Percentiles rank a stretch among this genome's conserved stretches.
Conservation (phyloP, 2,329 filamentous ascomycete species). For the Diplodia sapinea region DNA sequence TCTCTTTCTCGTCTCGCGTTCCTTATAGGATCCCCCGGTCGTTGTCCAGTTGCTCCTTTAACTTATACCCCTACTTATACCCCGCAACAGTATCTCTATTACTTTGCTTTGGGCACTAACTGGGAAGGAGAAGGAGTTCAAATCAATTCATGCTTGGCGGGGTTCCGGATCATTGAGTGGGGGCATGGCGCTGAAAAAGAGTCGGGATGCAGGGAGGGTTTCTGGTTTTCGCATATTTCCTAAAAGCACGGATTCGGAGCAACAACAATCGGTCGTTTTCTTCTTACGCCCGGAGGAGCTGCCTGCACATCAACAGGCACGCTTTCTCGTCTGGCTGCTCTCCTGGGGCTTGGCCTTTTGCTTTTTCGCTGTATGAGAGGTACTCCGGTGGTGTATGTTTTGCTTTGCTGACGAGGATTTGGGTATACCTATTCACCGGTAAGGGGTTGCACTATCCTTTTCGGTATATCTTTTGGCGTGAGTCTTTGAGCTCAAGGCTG, state of each 20-base stretch:
- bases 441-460: conserved; percentile 1
- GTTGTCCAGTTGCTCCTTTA: conserved; percentile 23
- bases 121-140: conserved; percentile 23
- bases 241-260: conserved; percentile 17
- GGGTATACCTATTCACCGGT: neutral
- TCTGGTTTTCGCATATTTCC: neutral
- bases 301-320: neutral
- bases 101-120: conserved; percentile 22
- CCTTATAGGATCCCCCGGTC: conserved; percentile 10
- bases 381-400: conserved; percentile 5
- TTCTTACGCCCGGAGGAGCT: neutral
- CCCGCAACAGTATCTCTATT: conserved; percentile 21
- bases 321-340: neutral
- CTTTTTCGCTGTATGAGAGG: neutral
- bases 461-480: neutral
- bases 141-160: conserved; percentile 11
- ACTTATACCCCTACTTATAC: conserved; percentile 20
- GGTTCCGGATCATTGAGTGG: conserved; percentile 5
- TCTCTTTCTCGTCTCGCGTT: conserved; percentile 7
- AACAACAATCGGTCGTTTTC: conserved; percentile 17
- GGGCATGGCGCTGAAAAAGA: conserved; percentile 17
- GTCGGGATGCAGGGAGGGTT: conserved; percentile 2
- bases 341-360: neutral
- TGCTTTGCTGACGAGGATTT: neutral
- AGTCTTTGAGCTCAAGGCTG: too few relatives aligned